Evolutionary conservation across 805 yeast species (phyloP), one percentile per base, ranked within the genome.

Genomic region (Lipomyces kockii): DNA sequence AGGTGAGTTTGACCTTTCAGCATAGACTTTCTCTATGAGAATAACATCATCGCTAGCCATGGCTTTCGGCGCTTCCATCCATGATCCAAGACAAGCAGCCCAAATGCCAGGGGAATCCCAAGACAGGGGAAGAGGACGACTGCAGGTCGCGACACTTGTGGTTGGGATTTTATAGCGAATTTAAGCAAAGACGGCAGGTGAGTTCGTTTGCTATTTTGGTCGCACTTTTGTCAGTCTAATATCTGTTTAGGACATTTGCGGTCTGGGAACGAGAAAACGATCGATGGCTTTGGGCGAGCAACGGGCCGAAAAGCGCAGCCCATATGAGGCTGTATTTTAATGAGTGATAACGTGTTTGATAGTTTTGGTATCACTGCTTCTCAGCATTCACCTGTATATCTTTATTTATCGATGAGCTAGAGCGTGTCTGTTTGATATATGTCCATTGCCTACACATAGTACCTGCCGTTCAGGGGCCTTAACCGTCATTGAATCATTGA

Each of bases 11-110:
- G 29, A 25, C 2, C 54, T 25, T 20, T 25, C 29, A 20, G 54
- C 54, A 25, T 9, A 11, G 54, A 4, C 54, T 39, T 39, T 39
- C 17, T 39, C 46, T 12, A 39, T 39, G 46, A 39, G n/a, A 39
- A 11, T 39, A 39, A 39, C n/a, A 39, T 14, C 46, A 39, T 39
- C n/a, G n/a, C 46, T 39, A 39, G 46, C 46, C 46, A 39, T 39
- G 46, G 46, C 46, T 39, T 39, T 39, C 46, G 46, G 46, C 46
- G 46, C n/a, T 5, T 39, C n/a, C 46, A 39, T 39, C 46, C 46
- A 14, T 39, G 46, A 39, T 39, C 46, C 46, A 39, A 39, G 46
- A 39, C 46, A 39, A 39, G 46, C 46, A 39, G 46, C 46, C 46
- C 20, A 39, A 39, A 20, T 39, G 46, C 46, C 46, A 39, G 46